These are phyloP conservation scores for Comarum palustre DNA, from an alignment of 306 rosid species.

Conservation along the genomic window DNA sequence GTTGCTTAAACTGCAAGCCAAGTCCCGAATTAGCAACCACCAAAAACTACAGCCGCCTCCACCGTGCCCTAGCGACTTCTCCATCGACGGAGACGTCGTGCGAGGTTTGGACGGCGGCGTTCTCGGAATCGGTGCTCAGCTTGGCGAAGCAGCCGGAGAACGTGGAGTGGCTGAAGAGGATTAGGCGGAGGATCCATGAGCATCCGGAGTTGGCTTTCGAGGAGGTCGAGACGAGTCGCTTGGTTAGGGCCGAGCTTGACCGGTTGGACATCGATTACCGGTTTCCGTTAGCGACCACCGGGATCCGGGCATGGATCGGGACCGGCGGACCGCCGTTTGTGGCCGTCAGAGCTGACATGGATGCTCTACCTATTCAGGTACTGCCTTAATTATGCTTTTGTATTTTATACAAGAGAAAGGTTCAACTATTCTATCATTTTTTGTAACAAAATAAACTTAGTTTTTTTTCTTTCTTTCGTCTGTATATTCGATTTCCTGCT, in stretches of 20 bases:
- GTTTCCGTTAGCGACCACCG: constrained; percentile 71
- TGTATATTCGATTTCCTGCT: neutral
- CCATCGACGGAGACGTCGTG: constrained; percentile 23
- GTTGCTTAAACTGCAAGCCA: constrained; percentile 21
- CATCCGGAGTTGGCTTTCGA: constrained; percentile 91
- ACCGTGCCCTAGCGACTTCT: neutral
- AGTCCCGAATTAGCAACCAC: neutral
- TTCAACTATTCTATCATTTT: neutral
- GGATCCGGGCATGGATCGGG: constrained; percentile 83
- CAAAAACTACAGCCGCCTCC: constrained; percentile 41
- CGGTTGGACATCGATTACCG: constrained; percentile 63
- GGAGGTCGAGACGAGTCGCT: constrained; percentile 73
- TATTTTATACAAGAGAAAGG: neutral
- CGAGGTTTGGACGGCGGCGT: constrained; percentile 53
- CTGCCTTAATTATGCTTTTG: neutral
- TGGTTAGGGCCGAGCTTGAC: constrained; percentile 70
- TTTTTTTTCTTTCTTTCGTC: neutral
- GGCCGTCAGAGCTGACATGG: constrained; percentile 96
- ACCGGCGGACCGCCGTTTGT: constrained; percentile 90
- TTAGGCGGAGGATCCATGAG: constrained; percentile 74
- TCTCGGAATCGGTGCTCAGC: constrained; percentile 63
- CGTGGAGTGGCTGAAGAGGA: constrained; percentile 54
- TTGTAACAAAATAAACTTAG: neutral
- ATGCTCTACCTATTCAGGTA: constrained; percentile 96
- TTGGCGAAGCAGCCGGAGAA: constrained; percentile 59